These are phyloP conservation scores for Stagonosporopsis tanaceti DNA, from an alignment of 2,329 filamentous ascomycete genomes.

Conservation along the genomic window DNA sequence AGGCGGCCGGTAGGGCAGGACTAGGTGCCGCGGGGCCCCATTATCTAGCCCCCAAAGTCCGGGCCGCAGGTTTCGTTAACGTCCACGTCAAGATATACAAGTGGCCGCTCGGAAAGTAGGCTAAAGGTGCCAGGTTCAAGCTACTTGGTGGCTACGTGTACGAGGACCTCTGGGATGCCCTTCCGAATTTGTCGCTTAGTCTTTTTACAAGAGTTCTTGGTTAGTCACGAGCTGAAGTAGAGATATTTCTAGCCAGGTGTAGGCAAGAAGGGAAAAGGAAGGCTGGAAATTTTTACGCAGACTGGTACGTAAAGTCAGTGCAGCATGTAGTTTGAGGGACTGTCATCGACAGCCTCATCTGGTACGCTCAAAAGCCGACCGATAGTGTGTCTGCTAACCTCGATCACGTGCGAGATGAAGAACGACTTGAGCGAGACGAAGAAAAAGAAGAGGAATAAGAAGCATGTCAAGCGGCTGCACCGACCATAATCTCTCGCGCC, in stretches of 20 bases:
- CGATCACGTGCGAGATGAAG: constrained; percentile 32
- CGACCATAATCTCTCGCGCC: background rate
- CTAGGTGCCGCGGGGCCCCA: constrained; percentile 52
- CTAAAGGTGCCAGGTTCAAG: constrained; percentile 42
- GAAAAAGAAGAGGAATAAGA: constrained; percentile 19
- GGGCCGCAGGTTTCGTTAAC: constrained; percentile 36
- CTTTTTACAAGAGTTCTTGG: constrained; percentile 41
- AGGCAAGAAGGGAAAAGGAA: constrained; percentile 38
- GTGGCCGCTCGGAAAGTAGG: constrained; percentile 45
- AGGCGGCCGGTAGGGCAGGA: constrained; percentile 42
- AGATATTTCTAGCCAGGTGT: constrained; percentile 39
- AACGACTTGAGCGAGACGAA: constrained; percentile 35
- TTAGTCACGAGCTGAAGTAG: constrained; percentile 40
- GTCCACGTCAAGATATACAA: constrained; percentile 41
- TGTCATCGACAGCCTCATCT: constrained; percentile 33
- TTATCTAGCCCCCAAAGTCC: constrained; percentile 43
- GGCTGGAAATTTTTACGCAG: constrained; percentile 37
- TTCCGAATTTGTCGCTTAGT: constrained; percentile 35
- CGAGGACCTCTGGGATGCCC: constrained; percentile 40
- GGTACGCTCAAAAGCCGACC: constrained; percentile 35
- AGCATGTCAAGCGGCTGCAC: background rate
- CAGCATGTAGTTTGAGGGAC: background rate
- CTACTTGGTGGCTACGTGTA: constrained; percentile 36
- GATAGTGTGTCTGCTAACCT: background rate
- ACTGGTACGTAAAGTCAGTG: constrained; percentile 29